These are phyloP conservation scores for Lentinula sp. DNA, from an alignment of 768 basidiomycete genomes.

Conservation along the genomic window DNA sequence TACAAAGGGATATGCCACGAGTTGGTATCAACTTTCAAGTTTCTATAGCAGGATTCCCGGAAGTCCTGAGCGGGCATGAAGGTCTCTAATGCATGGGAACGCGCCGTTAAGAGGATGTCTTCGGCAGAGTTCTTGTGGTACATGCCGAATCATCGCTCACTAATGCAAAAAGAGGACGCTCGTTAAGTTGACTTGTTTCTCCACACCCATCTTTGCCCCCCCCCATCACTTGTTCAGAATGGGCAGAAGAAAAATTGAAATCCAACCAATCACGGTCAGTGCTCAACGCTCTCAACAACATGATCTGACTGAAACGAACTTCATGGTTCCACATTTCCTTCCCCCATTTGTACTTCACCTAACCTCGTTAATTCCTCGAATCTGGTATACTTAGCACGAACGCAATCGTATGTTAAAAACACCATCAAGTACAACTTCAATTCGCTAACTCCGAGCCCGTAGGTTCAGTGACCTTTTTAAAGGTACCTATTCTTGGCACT, in stretches of 20 bases:
- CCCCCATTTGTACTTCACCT: conserved; percentile 20
- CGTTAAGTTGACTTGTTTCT: conserved; percentile 1
- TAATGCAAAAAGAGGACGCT: conserved; percentile 7
- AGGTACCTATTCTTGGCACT: conserved; percentile 64
- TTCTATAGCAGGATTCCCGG: conserved; percentile 6
- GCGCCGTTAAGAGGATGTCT: conserved; percentile 4
- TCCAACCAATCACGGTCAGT: conserved; percentile 74
- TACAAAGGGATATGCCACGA: conserved; percentile 1
- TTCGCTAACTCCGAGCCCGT: neutral
- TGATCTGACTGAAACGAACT: conserved; percentile 4
- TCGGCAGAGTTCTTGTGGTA: conserved; percentile 3
- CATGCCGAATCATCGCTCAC: conserved; percentile 7
- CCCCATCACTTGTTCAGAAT: conserved; percentile 22
- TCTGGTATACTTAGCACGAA: conserved; percentile 66
- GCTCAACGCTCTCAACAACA: conserved; percentile 12
- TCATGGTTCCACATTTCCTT: conserved; percentile 6
- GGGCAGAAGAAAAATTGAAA: conserved; percentile 80
- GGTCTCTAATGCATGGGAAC: conserved; percentile 1
- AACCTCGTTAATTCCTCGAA: conserved; percentile 23
- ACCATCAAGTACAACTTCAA: neutral
- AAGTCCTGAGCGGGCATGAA: conserved; percentile 5
- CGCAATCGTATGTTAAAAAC: conserved; percentile 52
- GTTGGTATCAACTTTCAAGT: neutral
- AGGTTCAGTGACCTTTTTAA: conserved; percentile 79
- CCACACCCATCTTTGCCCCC: neutral